phyloP scores from a whole-genome alignment of 1,139 yeast genomes.

The Yamadazyma buinensis region DNA sequence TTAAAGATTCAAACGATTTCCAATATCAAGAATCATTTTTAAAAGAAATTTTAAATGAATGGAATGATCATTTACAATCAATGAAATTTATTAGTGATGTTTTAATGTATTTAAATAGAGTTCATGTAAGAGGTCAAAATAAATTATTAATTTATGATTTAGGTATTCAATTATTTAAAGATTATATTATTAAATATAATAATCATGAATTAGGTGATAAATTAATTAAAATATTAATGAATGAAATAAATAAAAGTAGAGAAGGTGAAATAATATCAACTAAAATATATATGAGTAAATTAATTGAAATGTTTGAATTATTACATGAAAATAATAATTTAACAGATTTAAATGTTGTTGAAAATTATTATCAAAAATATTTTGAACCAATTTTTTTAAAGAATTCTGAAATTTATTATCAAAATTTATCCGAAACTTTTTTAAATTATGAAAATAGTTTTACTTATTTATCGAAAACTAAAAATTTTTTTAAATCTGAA shows the following conservation, averaged over 20 bases:
- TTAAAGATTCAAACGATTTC: neutral
- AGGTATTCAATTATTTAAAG: conserved; percentile 61
- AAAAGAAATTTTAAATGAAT: conserved; percentile 27
- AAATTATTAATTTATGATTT: conserved; percentile 69
- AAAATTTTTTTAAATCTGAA: conserved; percentile 56
- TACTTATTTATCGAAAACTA: conserved; percentile 51
- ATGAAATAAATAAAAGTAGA: conserved; percentile 58
- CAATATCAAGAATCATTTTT: conserved; percentile 1
- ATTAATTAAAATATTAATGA: conserved; percentile 48
- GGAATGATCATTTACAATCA: conserved; percentile 74
- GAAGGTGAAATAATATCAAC: conserved; percentile 50
- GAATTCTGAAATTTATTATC: conserved; percentile 56
- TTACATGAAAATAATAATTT: conserved; percentile 33
- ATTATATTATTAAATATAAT: conserved; percentile 36
- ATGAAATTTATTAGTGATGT: conserved; percentile 85
- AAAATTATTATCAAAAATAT: conserved; percentile 55
- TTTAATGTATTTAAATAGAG: conserved; percentile 81
- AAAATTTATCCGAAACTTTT: conserved; percentile 29
- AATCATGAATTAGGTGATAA: conserved; percentile 49
- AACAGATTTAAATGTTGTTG: conserved; percentile 32
- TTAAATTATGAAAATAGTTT: conserved; percentile 9
- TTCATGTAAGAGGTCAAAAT: conserved; percentile 72
- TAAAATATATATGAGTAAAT: conserved; percentile 54
- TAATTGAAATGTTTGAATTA: conserved; percentile 68
- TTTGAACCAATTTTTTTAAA: conserved; percentile 67